Evolutionary conservation across 495 filamentous ascomycete genomes (phyloP).

Genomic region (Penicillium subrubescens): DNA sequence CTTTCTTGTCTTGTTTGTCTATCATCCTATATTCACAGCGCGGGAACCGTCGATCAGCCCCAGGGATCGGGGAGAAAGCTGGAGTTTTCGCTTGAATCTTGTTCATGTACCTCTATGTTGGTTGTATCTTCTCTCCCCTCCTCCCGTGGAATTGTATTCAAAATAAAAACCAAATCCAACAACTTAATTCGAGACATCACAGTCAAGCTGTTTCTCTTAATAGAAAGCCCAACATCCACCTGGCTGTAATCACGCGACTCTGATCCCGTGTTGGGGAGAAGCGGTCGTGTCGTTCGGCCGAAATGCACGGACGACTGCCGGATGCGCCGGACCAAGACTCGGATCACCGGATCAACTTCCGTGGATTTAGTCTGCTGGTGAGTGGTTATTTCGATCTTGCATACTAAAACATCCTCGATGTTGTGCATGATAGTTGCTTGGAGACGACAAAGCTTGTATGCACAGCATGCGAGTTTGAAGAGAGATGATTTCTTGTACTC

Average conservation of each 20-base stretch:
- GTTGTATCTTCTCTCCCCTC: conserved; percentile 34
- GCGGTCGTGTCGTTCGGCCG: conserved; percentile 15
- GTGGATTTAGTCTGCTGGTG: not conserved
- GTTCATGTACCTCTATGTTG: conserved; percentile 43
- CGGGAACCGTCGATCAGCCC: conserved; percentile 38
- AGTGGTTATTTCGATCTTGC: not conserved
- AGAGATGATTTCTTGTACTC: not conserved
- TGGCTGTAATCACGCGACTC: not conserved
- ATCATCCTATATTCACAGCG: conserved; percentile 37
- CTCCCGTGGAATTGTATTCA: conserved; percentile 31
- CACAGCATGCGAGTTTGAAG: not conserved
- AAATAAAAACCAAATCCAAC: conserved; percentile 12
- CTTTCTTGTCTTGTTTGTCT: conserved; percentile 37
- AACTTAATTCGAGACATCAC: not conserved
- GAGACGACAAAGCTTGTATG: not conserved
- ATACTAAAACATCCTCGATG: not conserved
- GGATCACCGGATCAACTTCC: not conserved
- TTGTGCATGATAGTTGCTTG: not conserved
- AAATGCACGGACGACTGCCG: conserved; percentile 28
- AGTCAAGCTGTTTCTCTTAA: no score
- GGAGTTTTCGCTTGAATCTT: conserved; percentile 47
- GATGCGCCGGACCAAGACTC: conserved; percentile 11
- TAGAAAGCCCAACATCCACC: not conserved
- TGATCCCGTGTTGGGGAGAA: not conserved
- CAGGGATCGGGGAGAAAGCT: conserved; percentile 35